These are phyloP conservation scores for Coemansia sp. DNA, from an alignment of 192 early-diverging fungal genomes.

Conservation along the genomic window DNA sequence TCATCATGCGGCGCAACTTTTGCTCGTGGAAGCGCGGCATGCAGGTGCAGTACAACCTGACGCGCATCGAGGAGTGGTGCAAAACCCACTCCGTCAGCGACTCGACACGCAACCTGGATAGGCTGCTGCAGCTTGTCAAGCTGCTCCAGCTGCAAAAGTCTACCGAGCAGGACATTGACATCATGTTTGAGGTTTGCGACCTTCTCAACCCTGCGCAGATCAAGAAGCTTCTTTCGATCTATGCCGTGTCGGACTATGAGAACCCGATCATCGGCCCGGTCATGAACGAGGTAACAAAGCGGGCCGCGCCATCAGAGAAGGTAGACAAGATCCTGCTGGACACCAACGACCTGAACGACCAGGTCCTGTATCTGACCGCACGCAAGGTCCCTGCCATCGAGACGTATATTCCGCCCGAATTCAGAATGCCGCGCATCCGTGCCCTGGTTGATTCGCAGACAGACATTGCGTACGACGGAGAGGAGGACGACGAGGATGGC, in stretches of 20 bases:
- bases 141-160: slow-evolving; percentile 78
- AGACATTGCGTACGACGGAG: slow-evolving; percentile 41
- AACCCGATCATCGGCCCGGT: slow-evolving; percentile 82
- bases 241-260: slow-evolving; percentile 96
- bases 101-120: slow-evolving; percentile 84
- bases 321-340: slow-evolving; percentile 87
- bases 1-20: slow-evolving; percentile 97
- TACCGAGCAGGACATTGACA: slow-evolving; percentile 84
- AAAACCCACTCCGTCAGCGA: slow-evolving; percentile 91
- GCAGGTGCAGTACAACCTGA: slow-evolving; percentile 99
- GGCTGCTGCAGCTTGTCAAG: slow-evolving; percentile 95
- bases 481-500: slow-evolving; percentile 16
- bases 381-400: slow-evolving; percentile 66
- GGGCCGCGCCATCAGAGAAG: slow-evolving; percentile 85
- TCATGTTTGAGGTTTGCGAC: slow-evolving; percentile 98
- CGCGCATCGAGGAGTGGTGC: slow-evolving; percentile 98
- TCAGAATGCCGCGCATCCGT: slow-evolving; percentile 44
- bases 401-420: slow-evolving; percentile 69
- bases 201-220: slow-evolving; percentile 95
- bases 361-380: slow-evolving; percentile 59
- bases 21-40: slow-evolving; percentile 99
- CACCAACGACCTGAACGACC: slow-evolving; percentile 59
- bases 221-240: slow-evolving; percentile 94
- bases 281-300: slow-evolving; percentile 81
- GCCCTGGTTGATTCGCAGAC: slow-evolving; percentile 49